A percentile compares a stretch with the other conserved stretches of the same genome.
Evolutionary conservation across 1,284 basidiomycete species (phyloP).

Genomic region (Rhodotorula sp.): DNA sequence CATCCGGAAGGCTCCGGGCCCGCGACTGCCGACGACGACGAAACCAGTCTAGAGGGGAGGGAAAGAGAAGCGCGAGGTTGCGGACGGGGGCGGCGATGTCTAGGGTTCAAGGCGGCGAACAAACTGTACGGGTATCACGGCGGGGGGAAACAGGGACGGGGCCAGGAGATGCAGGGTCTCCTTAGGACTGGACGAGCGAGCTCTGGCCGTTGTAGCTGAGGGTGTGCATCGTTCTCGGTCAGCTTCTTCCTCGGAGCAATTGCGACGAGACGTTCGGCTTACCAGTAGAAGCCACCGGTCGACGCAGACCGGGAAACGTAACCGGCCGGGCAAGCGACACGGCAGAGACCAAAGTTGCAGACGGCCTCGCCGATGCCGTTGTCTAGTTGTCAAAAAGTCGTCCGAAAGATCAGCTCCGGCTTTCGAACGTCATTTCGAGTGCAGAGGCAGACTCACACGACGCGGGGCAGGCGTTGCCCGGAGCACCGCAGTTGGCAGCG

Average conservation of each 20-base stretch:
- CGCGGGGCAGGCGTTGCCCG: conserved; percentile 21
- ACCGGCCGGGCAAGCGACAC: conserved; percentile 19
- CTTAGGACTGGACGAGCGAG: conserved; percentile 5
- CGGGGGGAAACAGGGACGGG: too few species aligned
- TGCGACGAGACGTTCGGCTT: neutral
- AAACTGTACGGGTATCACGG: neutral
- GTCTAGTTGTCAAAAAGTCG: neutral
- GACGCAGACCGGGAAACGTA: conserved; percentile 18
- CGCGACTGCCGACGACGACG: too few species aligned
- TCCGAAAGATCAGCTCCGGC: neutral
- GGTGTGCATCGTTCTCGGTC: too few species aligned
- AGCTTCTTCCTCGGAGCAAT: neutral
- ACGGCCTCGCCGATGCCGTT: conserved; percentile 24
- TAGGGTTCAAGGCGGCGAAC: neutral
- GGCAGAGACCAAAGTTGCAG: conserved; percentile 19
- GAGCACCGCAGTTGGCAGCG: conserved; percentile 20
- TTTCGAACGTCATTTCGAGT: too few species aligned
- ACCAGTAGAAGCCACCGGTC: conserved; percentile 27
- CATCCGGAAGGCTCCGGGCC: too few species aligned
- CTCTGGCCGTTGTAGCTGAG: conserved; percentile 13
- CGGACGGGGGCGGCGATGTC: neutral
- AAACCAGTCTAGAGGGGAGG: neutral
- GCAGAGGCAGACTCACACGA: conserved; percentile 15
- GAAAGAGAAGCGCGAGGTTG: neutral
- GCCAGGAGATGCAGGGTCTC: neutral